phyloP scores from a whole-genome alignment of 257 asterid species.

The Ilex asprella region DNA sequence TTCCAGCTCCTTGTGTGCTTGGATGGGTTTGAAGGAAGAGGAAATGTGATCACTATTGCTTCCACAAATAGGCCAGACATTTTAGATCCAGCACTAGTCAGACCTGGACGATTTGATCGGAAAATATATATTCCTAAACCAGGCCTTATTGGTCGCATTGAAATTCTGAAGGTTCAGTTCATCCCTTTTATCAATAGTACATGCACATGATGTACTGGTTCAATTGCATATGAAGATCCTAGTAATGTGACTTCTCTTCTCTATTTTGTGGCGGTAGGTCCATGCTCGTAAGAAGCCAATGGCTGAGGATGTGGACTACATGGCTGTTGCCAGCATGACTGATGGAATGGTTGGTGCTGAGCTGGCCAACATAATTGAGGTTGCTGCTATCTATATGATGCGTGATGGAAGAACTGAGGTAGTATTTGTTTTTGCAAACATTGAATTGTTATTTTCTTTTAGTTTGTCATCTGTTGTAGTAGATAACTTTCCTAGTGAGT shows the following conservation, averaged over 20 bases:
- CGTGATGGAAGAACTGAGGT: constrained; percentile 93
- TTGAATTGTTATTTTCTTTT: constrained; percentile 7
- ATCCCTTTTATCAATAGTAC: neutral
- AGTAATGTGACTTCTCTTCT: neutral
- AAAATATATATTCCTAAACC: constrained; percentile 90
- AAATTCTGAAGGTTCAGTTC: constrained; percentile 68
- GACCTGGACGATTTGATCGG: constrained; percentile 95
- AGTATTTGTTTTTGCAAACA: constrained; percentile 17
- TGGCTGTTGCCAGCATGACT: constrained; percentile 82
- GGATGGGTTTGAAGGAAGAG: constrained; percentile 99
- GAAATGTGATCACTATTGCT: constrained; percentile 96
- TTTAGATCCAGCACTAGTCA: constrained; percentile 92
- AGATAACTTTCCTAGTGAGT: neutral
- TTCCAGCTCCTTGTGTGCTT: constrained; percentile 90
- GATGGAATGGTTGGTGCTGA: constrained; percentile 99
- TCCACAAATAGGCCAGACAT: constrained; percentile 97
- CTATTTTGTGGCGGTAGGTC: constrained; percentile 39
- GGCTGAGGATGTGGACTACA: constrained; percentile 85
- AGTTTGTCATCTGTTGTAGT: neutral
- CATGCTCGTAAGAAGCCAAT: constrained; percentile 92
- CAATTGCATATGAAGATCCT: neutral
- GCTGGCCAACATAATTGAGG: constrained; percentile 92
- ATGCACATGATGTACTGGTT: constrained; percentile 8
- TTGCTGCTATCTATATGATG: constrained; percentile 92
- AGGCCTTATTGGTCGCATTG: constrained; percentile 81